Conservation (phyloP, 2,329 filamentous ascomycete genomes). For the Tolypocladium paradoxum region DNA sequence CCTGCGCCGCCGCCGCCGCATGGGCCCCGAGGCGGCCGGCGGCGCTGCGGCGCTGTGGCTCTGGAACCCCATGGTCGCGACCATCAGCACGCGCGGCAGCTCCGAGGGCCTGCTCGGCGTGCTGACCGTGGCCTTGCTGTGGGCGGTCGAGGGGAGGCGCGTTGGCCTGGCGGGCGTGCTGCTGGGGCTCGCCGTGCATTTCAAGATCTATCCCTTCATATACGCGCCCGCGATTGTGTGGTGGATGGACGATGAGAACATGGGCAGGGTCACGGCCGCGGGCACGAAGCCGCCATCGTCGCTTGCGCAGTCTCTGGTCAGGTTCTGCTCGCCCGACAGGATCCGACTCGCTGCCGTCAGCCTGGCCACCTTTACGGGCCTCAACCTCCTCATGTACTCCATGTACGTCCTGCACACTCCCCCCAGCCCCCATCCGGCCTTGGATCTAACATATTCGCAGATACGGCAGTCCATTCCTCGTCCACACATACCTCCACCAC, state of each 20-base stretch:
- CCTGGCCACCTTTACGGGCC: slow-evolving; percentile 56
- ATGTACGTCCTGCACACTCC: slow-evolving; percentile 37
- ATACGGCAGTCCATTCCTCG: slow-evolving; percentile 71
- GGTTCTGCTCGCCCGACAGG: slow-evolving; percentile 43
- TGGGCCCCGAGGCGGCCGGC: slow-evolving; percentile 46
- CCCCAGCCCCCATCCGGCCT: not conserved
- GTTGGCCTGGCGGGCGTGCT: slow-evolving; percentile 59
- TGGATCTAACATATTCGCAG: slow-evolving; percentile 25
- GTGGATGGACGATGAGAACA: slow-evolving; percentile 58
- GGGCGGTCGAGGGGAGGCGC: slow-evolving; percentile 60
- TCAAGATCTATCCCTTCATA: slow-evolving; percentile 98
- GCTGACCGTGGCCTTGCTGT: slow-evolving; percentile 71
- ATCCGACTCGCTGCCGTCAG: slow-evolving; percentile 52
- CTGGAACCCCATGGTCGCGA: slow-evolving; percentile 95
- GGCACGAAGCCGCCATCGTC: slow-evolving; percentile 6
- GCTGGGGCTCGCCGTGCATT: slow-evolving; percentile 79
- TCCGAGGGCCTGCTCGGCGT: slow-evolving; percentile 85
- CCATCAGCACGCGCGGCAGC: slow-evolving; percentile 89
- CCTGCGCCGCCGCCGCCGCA: slow-evolving; percentile 31
- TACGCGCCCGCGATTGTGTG: slow-evolving; percentile 75
- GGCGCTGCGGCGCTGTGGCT: slow-evolving; percentile 83
- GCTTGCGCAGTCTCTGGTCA: slow-evolving; percentile 11
- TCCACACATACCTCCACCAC: slow-evolving; percentile 90
- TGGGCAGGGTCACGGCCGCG: slow-evolving; percentile 14
- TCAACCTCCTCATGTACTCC: slow-evolving; percentile 72